Evolutionary conservation across 192 early-diverging fungal species (phyloP), one percentile per base, ranked within the genome.

Genomic region (Gaertneriomyces semiglobifer): DNA sequence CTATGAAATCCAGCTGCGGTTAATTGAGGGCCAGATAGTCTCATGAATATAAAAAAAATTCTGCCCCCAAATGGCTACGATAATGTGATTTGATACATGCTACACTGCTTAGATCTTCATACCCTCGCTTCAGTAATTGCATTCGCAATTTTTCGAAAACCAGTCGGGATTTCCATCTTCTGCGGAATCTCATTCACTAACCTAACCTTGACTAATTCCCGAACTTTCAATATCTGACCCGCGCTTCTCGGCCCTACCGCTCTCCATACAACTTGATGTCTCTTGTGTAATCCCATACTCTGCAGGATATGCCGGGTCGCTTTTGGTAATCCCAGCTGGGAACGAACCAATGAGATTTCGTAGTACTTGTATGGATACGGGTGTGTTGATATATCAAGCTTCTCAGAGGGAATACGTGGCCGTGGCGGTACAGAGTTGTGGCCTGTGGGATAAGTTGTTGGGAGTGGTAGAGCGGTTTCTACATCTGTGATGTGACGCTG

Each of bases 161-260:
- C 71, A n/a, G 10, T 48, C 1, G 60, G 65, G 4, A 53, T 3
- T 39, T 14, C 16, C 7, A 46, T 16, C 43, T 65, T 65, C 6
- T 40, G 42, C n/a, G 80, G 80, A n/a, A 82, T 74, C 20, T 71
- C 70, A 61, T 78, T 77, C 2, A 75, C 77, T 7, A 82, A 57
- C 12, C 58, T 25, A 11, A 89, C 71, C 33, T 73, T 69, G 10
- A 89, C 77, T 3, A 89, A 66, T 62, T 89, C 88, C 60, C 84
- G 80, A 18, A 87, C 65, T 73, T 82, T 87, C 39, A 89, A 58
- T 10, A 89, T 74, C 56, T 74, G 74, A n/a, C 86, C 88, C 3
- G 86, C 88, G 7, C 72, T 54, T 40, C 76, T 63, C 44, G 79
- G 78, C 14, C 68, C 71, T 5, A 87, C 80, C 5, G 71, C 72